Percentiles rank a stretch among this genome's conserved stretches.
phyloP scores from a whole-genome alignment of 306 rosid species.

The Arachis hypogaea region DNA sequence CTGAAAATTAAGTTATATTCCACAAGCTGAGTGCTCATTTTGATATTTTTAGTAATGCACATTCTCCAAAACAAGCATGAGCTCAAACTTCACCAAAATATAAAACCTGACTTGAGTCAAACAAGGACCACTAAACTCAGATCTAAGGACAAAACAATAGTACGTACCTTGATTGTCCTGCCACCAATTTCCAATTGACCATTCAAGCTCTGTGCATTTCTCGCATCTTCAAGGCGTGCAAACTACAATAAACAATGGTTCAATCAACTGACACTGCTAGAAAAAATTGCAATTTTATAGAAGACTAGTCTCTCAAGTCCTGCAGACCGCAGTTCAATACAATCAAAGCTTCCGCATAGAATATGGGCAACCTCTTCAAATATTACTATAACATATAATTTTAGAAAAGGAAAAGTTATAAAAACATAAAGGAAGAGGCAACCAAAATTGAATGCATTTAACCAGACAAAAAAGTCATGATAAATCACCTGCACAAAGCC shows the following conservation, averaged over 20 bases:
- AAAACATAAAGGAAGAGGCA: background rate
- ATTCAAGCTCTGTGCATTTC: conserved; percentile 87
- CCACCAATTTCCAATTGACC: conserved; percentile 93
- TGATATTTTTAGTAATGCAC: conserved; percentile 10
- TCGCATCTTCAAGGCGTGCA: conserved; percentile 89
- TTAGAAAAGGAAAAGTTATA: background rate
- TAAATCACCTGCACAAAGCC: conserved; percentile 90
- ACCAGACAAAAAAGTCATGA: conserved; percentile 27
- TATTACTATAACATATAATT: background rate
- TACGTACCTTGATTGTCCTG: conserved; percentile 76
- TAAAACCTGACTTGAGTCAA: conserved; percentile 6
- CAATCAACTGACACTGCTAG: conserved; percentile 39
- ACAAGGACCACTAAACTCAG: conserved; percentile 31
- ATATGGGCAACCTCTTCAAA: conserved; percentile 12
- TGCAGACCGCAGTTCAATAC: background rate
- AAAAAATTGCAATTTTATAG: conserved; percentile 37
- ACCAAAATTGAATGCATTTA: background rate
- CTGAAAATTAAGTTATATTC: conserved; percentile 17
- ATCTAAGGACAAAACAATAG: conserved; percentile 16
- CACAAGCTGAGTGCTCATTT: conserved; percentile 12
- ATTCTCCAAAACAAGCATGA: background rate
- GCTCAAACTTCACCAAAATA: conserved; percentile 7
- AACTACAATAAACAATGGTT: conserved; percentile 60
- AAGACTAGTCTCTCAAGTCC: background rate
- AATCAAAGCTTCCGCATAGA: conserved; percentile 28